A percentile compares a stretch with the other conserved stretches of the same genome.
These are phyloP conservation scores for Nasturtium officinale DNA, from an alignment of 345 rosid genomes.

Conservation along the genomic window DNA sequence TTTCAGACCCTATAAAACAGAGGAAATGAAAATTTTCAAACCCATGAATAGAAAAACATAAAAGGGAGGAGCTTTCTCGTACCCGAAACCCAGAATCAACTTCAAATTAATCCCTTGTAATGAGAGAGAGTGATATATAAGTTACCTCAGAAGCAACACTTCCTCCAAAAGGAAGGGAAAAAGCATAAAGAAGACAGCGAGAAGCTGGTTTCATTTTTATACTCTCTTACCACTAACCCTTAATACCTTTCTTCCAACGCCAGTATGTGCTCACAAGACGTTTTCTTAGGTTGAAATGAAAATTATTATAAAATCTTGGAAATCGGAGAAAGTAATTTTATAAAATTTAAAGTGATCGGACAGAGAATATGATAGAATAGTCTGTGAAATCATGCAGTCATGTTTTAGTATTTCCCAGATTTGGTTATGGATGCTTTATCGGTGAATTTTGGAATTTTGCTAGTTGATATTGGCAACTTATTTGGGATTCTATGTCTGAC, in stretches of 20 bases:
- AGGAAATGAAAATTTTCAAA: background rate
- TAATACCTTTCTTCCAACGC: conserved; percentile 18
- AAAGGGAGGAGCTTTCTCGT: conserved; percentile 19
- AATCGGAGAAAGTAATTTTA: background rate
- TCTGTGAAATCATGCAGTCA: conserved; percentile 14
- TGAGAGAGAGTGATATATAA: conserved; percentile 12
- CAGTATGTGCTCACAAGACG: background rate
- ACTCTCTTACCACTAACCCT: conserved; percentile 13
- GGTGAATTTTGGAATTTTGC: conserved; percentile 13
- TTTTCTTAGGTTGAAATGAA: conserved; percentile 10
- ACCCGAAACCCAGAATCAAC: conserved; percentile 25
- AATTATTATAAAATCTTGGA: background rate
- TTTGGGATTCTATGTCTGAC: background rate
- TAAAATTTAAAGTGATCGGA: background rate
- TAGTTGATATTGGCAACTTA: conserved; percentile 5
- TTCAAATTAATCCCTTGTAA: conserved; percentile 19
- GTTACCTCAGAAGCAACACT: background rate
- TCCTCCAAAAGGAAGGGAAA: background rate
- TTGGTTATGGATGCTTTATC: conserved; percentile 19
- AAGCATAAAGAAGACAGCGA: background rate
- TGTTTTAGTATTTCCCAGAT: conserved; percentile 23
- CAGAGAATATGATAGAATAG: background rate
- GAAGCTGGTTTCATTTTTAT: background rate
- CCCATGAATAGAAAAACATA: background rate
- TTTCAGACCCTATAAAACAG: conserved; percentile 21